Percentiles rank a stretch among this genome's conserved stretches.
Evolutionary conservation across 352 stramenopile species (phyloP).

Genomic region (Paralagenidium karlingii): DNA sequence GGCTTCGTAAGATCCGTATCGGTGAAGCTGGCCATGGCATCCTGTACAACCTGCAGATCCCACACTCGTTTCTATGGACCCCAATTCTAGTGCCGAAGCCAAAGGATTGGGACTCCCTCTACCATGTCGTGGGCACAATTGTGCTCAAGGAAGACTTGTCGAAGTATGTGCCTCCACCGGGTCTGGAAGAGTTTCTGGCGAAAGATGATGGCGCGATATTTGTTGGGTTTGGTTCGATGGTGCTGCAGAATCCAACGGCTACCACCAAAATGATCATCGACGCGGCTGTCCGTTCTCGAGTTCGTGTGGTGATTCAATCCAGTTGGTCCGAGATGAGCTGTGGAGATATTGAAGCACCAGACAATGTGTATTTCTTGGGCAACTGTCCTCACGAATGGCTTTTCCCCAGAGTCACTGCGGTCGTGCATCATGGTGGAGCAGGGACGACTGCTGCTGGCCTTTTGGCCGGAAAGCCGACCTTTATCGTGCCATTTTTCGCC

Average conservation of each 20-base stretch:
- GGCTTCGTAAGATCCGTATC: constrained; percentile 49
- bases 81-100: constrained; percentile 78
- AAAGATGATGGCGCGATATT: constrained; percentile 74
- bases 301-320: constrained; percentile 84
- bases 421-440: constrained; percentile 78
- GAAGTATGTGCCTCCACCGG: constrained; percentile 30
- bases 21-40: constrained; percentile 41
- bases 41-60: constrained; percentile 56
- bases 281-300: constrained; percentile 31
- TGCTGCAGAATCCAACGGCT: constrained; percentile 65
- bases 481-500: constrained; percentile 92
- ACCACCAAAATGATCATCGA: constrained; percentile 81
- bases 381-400: constrained; percentile 87
- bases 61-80: constrained; percentile 86
- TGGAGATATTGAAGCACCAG: constrained; percentile 18
- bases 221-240: constrained; percentile 91
- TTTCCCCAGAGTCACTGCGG: constrained; percentile 74
- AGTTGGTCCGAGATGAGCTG: constrained; percentile 79
- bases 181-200: constrained; percentile 57
- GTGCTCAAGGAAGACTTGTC: constrained; percentile 19
- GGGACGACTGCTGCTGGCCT: constrained; percentile 87
- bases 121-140: constrained; percentile 84
- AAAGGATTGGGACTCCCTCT: constrained; percentile 79
- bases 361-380: constrained; percentile 51
- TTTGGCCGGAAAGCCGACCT: constrained; percentile 83